These are phyloP conservation scores for Microbotryum violaceum DNA, from an alignment of 1,284 basidiomycete genomes.

Conservation along the genomic window DNA sequence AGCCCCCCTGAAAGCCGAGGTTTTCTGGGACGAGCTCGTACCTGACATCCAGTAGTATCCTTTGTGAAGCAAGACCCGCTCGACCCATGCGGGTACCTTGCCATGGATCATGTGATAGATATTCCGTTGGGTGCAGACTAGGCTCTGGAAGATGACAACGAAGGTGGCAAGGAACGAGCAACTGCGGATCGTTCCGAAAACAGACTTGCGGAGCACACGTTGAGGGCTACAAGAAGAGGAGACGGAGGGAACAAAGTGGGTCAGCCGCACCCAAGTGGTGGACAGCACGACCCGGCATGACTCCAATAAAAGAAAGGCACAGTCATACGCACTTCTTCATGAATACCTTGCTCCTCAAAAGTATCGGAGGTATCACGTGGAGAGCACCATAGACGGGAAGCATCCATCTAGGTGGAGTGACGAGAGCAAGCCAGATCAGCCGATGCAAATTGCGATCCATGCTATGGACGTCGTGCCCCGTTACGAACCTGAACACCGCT, in stretches of 20 bases:
- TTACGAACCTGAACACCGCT: slow-evolving; percentile 55
- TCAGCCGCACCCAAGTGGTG: background rate
- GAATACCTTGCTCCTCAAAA: slow-evolving; percentile 48
- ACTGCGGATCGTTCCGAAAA: slow-evolving; percentile 69
- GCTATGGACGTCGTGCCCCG: too few species aligned
- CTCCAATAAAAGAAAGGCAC: slow-evolving; percentile 8
- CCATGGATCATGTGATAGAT: slow-evolving; percentile 44
- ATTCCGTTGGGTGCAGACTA: slow-evolving; percentile 67
- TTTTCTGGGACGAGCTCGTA: background rate
- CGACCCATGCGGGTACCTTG: slow-evolving; percentile 33
- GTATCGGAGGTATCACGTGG: slow-evolving; percentile 65
- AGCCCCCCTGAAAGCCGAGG: background rate
- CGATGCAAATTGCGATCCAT: too few species aligned
- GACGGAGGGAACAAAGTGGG: slow-evolving; percentile 2
- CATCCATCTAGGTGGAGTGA: slow-evolving; percentile 53
- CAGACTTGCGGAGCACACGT: slow-evolving; percentile 50
- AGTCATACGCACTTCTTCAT: slow-evolving; percentile 56
- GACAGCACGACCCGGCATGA: background rate
- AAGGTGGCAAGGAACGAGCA: slow-evolving; percentile 83
- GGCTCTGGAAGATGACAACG: slow-evolving; percentile 77
- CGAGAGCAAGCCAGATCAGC: background rate
- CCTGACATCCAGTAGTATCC: slow-evolving; percentile 30
- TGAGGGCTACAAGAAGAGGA: slow-evolving; percentile 4
- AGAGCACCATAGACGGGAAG: slow-evolving; percentile 71
- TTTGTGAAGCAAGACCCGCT: slow-evolving; percentile 16